phyloP scores from a whole-genome alignment of 257 asterid species.

The Scutellaria minor region DNA sequence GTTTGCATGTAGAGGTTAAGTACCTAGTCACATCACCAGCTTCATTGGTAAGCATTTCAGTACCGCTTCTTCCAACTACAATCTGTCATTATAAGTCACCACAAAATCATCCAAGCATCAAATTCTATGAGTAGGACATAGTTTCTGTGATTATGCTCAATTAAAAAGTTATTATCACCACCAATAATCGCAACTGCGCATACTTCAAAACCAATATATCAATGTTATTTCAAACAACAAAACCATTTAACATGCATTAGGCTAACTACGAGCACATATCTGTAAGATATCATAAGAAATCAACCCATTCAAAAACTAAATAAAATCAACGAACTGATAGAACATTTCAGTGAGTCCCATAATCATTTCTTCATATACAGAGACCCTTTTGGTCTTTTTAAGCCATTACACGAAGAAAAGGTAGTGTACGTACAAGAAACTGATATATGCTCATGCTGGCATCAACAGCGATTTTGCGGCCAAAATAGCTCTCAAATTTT shows the following conservation, averaged over 20 bases:
- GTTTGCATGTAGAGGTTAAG: slow-evolving; percentile 13
- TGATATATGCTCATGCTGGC: slow-evolving; percentile 99
- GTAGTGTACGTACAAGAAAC: slow-evolving; percentile 65
- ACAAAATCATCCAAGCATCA: slow-evolving; percentile 16
- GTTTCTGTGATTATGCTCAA: slow-evolving; percentile 6
- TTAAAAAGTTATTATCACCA: slow-evolving; percentile 5
- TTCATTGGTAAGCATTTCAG: slow-evolving; percentile 95
- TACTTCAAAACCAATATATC: slow-evolving; percentile 6
- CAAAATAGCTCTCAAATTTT: slow-evolving; percentile 93
- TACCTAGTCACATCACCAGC: slow-evolving; percentile 99
- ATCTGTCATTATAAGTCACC: slow-evolving; percentile 58
- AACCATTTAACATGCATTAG: slow-evolving; percentile 15
- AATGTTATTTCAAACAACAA: not conserved
- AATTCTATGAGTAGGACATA: not conserved
- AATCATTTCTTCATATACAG: slow-evolving; percentile 11
- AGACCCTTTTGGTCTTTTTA: slow-evolving; percentile 1
- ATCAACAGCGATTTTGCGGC: slow-evolving; percentile 94
- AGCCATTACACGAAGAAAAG: slow-evolving; percentile 14
- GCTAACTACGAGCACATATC: slow-evolving; percentile 14
- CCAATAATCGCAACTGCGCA: not conserved
- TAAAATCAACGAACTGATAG: not conserved
- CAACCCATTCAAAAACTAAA: not conserved
- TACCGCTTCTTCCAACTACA: slow-evolving; percentile 91
- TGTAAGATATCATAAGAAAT: slow-evolving; percentile 4
- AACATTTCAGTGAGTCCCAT: not conserved